Conservation (phyloP, 106 monocot species). For the Acorus gramineus region DNA sequence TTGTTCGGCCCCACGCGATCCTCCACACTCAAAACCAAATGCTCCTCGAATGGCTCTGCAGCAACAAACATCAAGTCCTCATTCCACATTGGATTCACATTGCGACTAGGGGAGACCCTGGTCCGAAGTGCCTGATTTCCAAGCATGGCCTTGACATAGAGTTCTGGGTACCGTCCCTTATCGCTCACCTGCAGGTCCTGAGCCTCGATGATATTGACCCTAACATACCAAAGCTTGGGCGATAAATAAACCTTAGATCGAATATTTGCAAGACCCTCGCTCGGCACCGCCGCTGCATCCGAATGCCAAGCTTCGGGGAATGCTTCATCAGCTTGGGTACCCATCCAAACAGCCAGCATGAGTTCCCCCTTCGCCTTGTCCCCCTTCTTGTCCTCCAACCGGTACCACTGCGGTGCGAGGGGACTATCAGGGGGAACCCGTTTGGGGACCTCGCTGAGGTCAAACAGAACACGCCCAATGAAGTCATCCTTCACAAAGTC, state of each 20-base stretch:
- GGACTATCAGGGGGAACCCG: too few species aligned
- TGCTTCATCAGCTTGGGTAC: conserved; percentile 1
- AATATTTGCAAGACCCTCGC: not conserved
- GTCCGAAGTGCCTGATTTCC: conserved; percentile 31
- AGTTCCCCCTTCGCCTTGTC: too few species aligned
- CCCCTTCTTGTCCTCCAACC: too few species aligned
- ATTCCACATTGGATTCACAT: conserved; percentile 30
- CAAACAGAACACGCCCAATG: too few species aligned
- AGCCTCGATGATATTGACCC: conserved; percentile 35
- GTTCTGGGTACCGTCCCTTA: conserved; percentile 13
- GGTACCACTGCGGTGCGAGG: too few species aligned
- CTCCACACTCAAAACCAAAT: conserved; percentile 21
- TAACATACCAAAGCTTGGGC: conserved; percentile 39
- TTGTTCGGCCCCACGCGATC: conserved; percentile 22
- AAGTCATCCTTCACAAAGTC: too few species aligned
- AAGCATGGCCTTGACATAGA: conserved; percentile 22
- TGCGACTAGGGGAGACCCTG: not conserved
- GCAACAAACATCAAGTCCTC: conserved; percentile 38
- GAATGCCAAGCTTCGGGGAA: conserved; percentile 4
- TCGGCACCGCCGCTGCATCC: not conserved
- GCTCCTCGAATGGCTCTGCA: conserved; percentile 40
- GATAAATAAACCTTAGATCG: conserved; percentile 31
- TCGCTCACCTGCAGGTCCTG: conserved; percentile 25
- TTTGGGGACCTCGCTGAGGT: too few species aligned
- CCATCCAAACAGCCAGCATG: not conserved